Evolutionary conservation across 805 yeast species (phyloP).

Genomic region (Tetrapisispora pingtungensis): DNA sequence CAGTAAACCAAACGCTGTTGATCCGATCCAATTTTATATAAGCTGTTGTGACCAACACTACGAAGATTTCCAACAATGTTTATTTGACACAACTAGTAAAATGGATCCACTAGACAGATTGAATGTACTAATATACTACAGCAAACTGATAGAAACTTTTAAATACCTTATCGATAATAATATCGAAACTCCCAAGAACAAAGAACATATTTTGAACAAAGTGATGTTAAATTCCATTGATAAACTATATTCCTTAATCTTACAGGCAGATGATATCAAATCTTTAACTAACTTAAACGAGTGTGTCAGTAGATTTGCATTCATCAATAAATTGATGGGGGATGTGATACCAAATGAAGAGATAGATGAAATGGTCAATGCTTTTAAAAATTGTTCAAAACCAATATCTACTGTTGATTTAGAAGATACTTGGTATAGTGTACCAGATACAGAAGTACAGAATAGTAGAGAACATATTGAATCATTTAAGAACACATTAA

Average conservation of each 20-base stretch:
- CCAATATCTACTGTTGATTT: too few species aligned
- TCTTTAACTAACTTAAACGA: conserved; percentile 12
- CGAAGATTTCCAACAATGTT: conserved; percentile 29
- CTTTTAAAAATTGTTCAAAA: background rate
- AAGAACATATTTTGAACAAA: conserved; percentile 9
- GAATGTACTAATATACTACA: conserved; percentile 12
- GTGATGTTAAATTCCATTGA: conserved; percentile 20
- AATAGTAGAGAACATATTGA: conserved; percentile 1
- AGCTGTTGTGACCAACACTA: conserved; percentile 21
- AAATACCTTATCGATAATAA: background rate
- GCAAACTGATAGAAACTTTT: background rate
- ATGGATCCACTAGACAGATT: conserved; percentile 25
- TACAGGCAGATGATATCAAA: conserved; percentile 16
- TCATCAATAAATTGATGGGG: background rate
- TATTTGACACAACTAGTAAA: conserved; percentile 23
- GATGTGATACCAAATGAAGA: background rate
- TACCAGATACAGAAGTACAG: background rate
- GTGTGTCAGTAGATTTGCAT: conserved; percentile 11
- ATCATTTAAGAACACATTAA: conserved; percentile 5
- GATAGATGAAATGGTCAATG: background rate
- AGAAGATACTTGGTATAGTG: background rate
- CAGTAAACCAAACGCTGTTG: conserved; percentile 2
- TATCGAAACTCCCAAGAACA: background rate
- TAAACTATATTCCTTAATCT: conserved; percentile 14
- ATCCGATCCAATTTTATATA: conserved; percentile 25